phyloP scores from a whole-genome alignment of 768 basidiomycete genomes.

The Suillus weaverae region DNA sequence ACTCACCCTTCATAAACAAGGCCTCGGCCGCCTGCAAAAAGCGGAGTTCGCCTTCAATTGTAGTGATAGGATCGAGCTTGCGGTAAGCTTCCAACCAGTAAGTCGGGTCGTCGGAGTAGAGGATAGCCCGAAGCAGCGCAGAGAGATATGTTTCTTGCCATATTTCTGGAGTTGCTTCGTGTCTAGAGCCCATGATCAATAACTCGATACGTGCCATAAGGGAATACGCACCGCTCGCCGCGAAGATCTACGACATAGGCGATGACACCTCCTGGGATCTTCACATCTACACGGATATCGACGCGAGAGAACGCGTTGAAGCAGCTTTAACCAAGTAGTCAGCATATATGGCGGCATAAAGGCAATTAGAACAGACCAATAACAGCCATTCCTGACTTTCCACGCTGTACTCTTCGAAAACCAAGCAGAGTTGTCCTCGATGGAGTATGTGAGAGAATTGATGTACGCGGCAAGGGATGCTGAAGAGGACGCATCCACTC shows the following conservation, averaged over 20 bases:
- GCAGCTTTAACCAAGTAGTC: conserved; percentile 50
- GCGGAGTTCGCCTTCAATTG: conserved; percentile 81
- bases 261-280: conserved; percentile 95
- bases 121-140: conserved; percentile 83
- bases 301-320: conserved; percentile 98
- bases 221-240: conserved; percentile 76
- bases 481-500: conserved; percentile 98
- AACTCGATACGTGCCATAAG: background rate
- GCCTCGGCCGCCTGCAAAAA: conserved; percentile 91
- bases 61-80: conserved; percentile 92
- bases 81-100: conserved; percentile 92
- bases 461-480: conserved; percentile 98
- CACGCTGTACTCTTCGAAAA: conserved; percentile 81
- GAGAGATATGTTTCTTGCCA: conserved; percentile 99
- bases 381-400: conserved; percentile 93
- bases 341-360: background rate
- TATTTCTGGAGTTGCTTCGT: conserved; percentile 86
- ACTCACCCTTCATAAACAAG: conserved; percentile 78
- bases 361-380: conserved; percentile 60
- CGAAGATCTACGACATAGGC: conserved; percentile 93
- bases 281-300: conserved; percentile 95
- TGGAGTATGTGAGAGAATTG: conserved; percentile 94
- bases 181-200: conserved; percentile 44
- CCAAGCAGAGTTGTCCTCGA: conserved; percentile 92
- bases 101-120: conserved; percentile 94